Evolutionary conservation across 768 basidiomycete species (phyloP).

Genomic region (Candolleomyces eurysporus): DNA sequence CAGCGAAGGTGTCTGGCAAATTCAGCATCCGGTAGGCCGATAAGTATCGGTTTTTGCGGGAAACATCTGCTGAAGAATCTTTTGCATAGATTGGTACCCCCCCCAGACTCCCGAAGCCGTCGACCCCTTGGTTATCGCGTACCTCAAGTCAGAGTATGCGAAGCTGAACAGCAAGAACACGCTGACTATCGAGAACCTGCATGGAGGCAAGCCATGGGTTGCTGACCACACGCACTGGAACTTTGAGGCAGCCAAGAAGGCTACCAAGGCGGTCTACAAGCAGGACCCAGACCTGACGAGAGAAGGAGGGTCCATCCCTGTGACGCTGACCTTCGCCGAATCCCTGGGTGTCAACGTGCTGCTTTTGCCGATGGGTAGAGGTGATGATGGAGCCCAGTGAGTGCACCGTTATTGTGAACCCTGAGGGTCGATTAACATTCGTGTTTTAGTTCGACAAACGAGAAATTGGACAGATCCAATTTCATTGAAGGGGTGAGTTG

Average conservation of each 20-base stretch:
- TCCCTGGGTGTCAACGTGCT: constrained; percentile 83
- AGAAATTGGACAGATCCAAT: constrained; percentile 90
- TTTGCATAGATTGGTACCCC: constrained; percentile 64
- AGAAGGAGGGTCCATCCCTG: constrained; percentile 94
- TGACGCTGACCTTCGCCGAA: constrained; percentile 64
- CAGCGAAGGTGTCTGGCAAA: constrained; percentile 84
- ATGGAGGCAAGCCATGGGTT: constrained; percentile 91
- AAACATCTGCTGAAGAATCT: background rate
- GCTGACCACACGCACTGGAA: constrained; percentile 88
- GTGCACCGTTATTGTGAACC: constrained; percentile 24
- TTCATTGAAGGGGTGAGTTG: constrained; percentile 76
- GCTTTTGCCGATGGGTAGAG: constrained; percentile 89
- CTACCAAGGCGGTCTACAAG: constrained; percentile 78
- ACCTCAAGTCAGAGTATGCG: constrained; percentile 76
- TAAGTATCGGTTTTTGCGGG: background rate
- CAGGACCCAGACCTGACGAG: constrained; percentile 79
- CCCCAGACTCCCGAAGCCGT: constrained; percentile 80
- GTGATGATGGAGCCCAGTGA: constrained; percentile 92
- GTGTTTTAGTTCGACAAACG: constrained; percentile 75
- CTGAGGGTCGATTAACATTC: background rate
- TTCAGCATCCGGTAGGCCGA: constrained; percentile 82
- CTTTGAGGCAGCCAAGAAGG: constrained; percentile 82
- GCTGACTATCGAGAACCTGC: constrained; percentile 64
- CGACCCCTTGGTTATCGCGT: constrained; percentile 63
- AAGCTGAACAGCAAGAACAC: constrained; percentile 86